Percentiles rank a stretch among this genome's conserved stretches.
Evolutionary conservation across 306 rosid genomes (phyloP).

Genomic region (Gynostemma pentaphyllum): DNA sequence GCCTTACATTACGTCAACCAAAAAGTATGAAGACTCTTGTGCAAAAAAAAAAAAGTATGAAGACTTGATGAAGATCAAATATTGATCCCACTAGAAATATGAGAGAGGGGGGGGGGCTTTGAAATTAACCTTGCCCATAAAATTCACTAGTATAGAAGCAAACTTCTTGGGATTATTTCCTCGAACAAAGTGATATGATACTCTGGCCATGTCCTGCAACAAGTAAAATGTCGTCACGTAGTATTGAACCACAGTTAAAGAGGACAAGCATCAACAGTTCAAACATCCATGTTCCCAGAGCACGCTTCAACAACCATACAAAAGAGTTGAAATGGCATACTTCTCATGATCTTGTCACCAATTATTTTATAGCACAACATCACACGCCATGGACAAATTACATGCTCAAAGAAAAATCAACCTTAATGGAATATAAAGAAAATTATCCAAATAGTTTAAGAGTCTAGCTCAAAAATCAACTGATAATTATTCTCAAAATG

Average conservation of each 20-base stretch:
- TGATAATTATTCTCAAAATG: background rate
- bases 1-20: background rate
- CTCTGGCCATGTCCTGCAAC: constrained; percentile 84
- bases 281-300: background rate
- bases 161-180: constrained; percentile 75
- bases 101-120: background rate
- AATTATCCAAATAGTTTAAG: background rate
- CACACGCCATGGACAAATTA: background rate
- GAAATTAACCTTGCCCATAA: constrained; percentile 71
- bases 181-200: constrained; percentile 62
- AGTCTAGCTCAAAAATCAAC: background rate
- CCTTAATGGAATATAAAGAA: background rate
- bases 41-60: background rate
- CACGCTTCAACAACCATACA: background rate
- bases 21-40: background rate
- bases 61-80: background rate
- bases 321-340: background rate
- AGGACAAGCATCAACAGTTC: background rate
- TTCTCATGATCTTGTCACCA: background rate
- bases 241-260: background rate
- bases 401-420: background rate
- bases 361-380: background rate
- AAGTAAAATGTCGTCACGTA: constrained; percentile 15
- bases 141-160: constrained; percentile 61
- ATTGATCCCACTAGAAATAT: constrained; percentile 10